Base-by-base conservation (phyloP, 257 asterid species). In the Solanum paucissectum region DNA sequence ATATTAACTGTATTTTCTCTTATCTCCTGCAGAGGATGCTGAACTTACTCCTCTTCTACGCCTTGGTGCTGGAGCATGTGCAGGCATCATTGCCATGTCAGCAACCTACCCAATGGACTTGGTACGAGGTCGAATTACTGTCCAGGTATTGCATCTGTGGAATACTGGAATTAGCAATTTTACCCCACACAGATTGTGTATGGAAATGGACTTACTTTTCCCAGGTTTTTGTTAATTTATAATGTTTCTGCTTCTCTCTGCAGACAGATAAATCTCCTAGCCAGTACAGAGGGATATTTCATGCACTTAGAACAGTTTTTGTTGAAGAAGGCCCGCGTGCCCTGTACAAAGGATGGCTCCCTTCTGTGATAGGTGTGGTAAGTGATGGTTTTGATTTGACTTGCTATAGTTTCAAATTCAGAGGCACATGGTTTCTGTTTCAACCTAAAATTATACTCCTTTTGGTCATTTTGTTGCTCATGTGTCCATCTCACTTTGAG, bases 81-180 rank as follows among this genome's bases (percentile, higher is more conserved):
- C 99, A 89, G 99, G 98, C 87, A 97, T 97, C 90, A 93, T 97
- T 91, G 99, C 98, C 90, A 97, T 95, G 99, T 97, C 99, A 81
- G 99, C 99, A 74, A 97, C 99, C 44, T 97, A 97, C 92, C 99
- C 99, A 36, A 93, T 97, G 98, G 99, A 97, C 94, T 95, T 97
- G 99, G 99, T 97, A 64, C 95, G 99, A 49, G 99, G 99, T 88
- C 94, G 99, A 89, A 81, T 97, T 88, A 97, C 99, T 86, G 99
- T 97, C 38, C 99, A 96, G 98, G 99, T 95, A 92, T 11, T 36
- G 83, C 46, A 73, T 60, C 85, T 68, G 40, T 37, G 52, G 10
- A 60, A 29, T 29, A 29, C n/a, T n/a, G 2, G 32, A 29, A 23
- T 44, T 42, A 8, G 60, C 36, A 64, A 9, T 46, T 74, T 64